Evolutionary conservation across 768 basidiomycete genomes (phyloP).

Genomic region (Dentipellis sp.): DNA sequence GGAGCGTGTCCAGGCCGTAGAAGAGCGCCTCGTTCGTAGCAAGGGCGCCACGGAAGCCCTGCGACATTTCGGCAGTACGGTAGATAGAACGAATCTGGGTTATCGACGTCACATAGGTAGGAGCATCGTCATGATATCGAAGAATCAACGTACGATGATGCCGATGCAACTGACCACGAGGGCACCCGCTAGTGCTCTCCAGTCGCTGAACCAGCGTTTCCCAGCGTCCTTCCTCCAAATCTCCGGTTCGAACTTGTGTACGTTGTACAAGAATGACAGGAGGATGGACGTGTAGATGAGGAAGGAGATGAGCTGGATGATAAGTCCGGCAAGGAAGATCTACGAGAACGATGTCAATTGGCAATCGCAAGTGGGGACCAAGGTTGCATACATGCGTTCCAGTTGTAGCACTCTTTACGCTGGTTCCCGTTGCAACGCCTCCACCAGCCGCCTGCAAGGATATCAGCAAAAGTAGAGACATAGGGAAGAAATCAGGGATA

Average conservation of each 20-base stretch:
- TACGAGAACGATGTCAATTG: background rate
- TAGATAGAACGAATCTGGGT: constrained; percentile 57
- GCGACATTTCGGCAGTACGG: constrained; percentile 44
- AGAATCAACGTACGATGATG: constrained; percentile 39
- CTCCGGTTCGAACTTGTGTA: constrained; percentile 31
- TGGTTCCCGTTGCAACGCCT: constrained; percentile 33
- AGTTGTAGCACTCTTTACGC: constrained; percentile 17
- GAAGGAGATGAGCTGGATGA: constrained; percentile 9
- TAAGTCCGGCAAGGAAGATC: constrained; percentile 3
- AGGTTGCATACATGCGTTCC: constrained; percentile 28
- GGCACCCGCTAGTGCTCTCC: constrained; percentile 45
- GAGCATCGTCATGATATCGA: background rate
- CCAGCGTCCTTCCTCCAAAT: constrained; percentile 30
- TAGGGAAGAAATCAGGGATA: constrained; percentile 1
- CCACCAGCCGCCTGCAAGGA: constrained; percentile 37
- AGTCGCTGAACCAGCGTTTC: constrained; percentile 43
- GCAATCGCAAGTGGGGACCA: background rate
- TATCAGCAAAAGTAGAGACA: background rate
- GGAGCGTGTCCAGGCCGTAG: constrained; percentile 60
- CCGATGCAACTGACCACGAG: constrained; percentile 49
- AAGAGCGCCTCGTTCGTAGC: constrained; percentile 52
- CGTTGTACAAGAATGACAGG: constrained; percentile 27
- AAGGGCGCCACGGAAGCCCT: constrained; percentile 51
- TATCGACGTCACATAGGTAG: background rate
- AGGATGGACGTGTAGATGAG: constrained; percentile 25